Evolutionary conservation across 805 yeast species (phyloP), one percentile per base, ranked within the genome.

Genomic region (Dipodascopsis uninucleata): DNA sequence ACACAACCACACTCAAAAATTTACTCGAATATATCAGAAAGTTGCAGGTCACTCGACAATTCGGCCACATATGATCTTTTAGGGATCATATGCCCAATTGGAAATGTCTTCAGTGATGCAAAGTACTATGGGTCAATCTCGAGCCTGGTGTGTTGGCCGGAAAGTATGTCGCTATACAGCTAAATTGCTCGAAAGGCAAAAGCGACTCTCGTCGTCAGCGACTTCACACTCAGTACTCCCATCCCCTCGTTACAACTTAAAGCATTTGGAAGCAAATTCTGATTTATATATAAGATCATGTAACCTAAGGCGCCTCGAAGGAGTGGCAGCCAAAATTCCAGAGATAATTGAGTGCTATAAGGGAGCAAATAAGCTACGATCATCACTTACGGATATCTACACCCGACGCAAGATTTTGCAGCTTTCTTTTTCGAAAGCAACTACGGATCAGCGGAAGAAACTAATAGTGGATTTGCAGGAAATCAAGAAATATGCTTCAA

Each of bases 271-370:
- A n/a, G 39, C 37, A 16, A 35, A 49, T 23, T 28, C 35, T 5
- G 42, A 49, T 7, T 41, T 24, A 5, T 49, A 49, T 22, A 25
- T 49, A 18, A 34, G 10, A 6, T 49, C 53, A 10, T 41, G 51
- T 31, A 39, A 16, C 12, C 31, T 32, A 4, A 46, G 53, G 7
- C 43, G 53, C 14, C 45, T 49, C 4, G 35, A 38, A 8, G 24
- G 34, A 10, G 51, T 39, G 8, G 53, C 53, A 12, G 21, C 32
- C 20, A 33, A 47, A 8, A 40, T 49, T 31, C 51, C 53, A 17
- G 16, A 9, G 1, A 45, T 49, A 18, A 38, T 28, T 17, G 22
- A 28, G n/a, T 35, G 41, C 1, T 45, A 49, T 18, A 22, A n/a
- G 12, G 39, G 22, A 8, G 40, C 46, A 5, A 49, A 49, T 20